Evolutionary conservation across 2,329 filamentous ascomycete genomes (phyloP).

Genomic region (Talaromyces verruculosus): DNA sequence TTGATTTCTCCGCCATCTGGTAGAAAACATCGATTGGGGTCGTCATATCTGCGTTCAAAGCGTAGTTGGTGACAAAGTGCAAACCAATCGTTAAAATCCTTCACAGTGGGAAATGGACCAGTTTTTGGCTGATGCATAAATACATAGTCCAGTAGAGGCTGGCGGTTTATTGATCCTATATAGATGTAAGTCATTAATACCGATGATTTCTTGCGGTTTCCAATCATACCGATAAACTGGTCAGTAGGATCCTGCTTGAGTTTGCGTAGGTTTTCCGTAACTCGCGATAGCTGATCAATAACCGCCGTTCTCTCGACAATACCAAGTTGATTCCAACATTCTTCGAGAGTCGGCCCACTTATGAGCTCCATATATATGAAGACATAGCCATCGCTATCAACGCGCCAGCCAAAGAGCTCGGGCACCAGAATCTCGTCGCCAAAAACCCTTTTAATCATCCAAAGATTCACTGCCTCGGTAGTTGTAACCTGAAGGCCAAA

Average conservation of each 20-base stretch:
- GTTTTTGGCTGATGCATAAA: background rate
- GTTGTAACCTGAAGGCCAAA: conserved; percentile 2
- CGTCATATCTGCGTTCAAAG: background rate
- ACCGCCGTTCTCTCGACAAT: background rate
- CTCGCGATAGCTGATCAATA: background rate
- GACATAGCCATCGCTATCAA: background rate
- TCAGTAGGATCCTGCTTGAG: background rate
- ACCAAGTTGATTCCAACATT: background rate
- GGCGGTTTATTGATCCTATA: background rate
- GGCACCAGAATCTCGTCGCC: background rate
- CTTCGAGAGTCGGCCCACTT: background rate
- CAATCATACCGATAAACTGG: background rate
- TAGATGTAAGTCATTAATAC: background rate
- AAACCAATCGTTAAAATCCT: background rate
- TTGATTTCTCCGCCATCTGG: conserved; percentile 30
- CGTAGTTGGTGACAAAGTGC: background rate
- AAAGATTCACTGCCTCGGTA: background rate
- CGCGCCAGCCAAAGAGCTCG: background rate
- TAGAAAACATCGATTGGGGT: background rate
- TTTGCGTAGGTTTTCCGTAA: background rate
- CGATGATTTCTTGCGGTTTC: background rate
- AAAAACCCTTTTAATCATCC: background rate
- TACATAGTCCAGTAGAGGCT: background rate
- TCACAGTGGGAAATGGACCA: background rate
- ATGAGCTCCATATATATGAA: background rate